phyloP scores from a whole-genome alignment of 352 stramenopile genomes.

The Salisapilia sapeloensis region DNA sequence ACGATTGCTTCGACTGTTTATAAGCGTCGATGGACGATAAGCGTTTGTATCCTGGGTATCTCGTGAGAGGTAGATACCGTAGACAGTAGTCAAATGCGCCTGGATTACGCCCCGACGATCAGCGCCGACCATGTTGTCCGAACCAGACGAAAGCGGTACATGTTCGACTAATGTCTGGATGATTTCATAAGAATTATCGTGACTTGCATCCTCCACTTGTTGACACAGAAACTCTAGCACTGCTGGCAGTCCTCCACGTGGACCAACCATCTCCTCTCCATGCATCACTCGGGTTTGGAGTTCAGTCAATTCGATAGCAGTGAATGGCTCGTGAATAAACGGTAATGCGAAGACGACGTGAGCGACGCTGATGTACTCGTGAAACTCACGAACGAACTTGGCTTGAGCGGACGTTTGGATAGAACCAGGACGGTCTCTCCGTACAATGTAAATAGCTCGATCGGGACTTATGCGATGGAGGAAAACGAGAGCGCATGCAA shows the following conservation, averaged over 20 bases:
- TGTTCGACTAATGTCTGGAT: slow-evolving; percentile 7
- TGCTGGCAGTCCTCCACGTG: slow-evolving; percentile 19
- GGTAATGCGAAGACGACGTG: slow-evolving; percentile 60
- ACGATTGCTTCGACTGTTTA: not conserved
- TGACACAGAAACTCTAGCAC: slow-evolving; percentile 43
- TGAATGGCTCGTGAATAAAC: slow-evolving; percentile 58
- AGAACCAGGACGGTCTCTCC: slow-evolving; percentile 49
- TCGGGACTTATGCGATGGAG: slow-evolving; percentile 59
- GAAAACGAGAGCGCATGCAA: slow-evolving; percentile 74
- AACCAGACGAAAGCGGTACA: slow-evolving; percentile 3
- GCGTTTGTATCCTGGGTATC: no score
- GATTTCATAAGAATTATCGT: slow-evolving; percentile 4
- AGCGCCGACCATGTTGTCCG: no score
- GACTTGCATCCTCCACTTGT: slow-evolving; percentile 17
- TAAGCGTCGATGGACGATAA: not conserved
- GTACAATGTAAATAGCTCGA: slow-evolving; percentile 52
- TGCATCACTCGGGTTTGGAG: slow-evolving; percentile 49
- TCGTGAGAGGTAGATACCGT: slow-evolving; percentile 1
- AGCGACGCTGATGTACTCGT: slow-evolving; percentile 52
- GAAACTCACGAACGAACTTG: slow-evolving; percentile 60
- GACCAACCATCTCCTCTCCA: slow-evolving; percentile 9
- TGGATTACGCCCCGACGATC: slow-evolving; percentile 2
- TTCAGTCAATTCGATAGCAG: slow-evolving; percentile 33
- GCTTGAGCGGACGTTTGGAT: slow-evolving; percentile 57
- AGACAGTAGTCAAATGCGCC: slow-evolving; percentile 4